These are phyloP conservation scores for Colletotrichum viniferum DNA, from an alignment of 2,329 filamentous ascomycete genomes.

Conservation along the genomic window DNA sequence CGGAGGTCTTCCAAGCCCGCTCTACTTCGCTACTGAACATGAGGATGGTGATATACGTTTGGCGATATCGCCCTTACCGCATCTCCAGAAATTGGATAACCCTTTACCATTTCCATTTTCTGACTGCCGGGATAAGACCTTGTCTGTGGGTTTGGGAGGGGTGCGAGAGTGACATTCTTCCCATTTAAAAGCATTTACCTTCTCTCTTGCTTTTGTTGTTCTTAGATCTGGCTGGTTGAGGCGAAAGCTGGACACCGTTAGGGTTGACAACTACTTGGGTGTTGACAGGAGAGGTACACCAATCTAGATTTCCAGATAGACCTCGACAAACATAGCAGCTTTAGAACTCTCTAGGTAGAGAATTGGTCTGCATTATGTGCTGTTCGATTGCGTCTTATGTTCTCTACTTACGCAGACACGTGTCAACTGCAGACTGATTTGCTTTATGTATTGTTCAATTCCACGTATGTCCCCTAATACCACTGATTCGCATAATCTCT, in stretches of 20 bases:
- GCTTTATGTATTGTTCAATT: not conserved
- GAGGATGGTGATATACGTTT: not conserved
- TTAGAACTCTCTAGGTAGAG: not conserved
- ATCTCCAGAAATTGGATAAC: not conserved
- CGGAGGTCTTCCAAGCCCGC: not conserved
- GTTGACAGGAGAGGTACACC: not conserved
- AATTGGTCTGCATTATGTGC: not conserved
- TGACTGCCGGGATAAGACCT: not conserved
- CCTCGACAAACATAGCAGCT: not conserved
- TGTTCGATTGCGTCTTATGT: not conserved
- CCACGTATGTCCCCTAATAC: not conserved
- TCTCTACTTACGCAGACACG: not conserved
- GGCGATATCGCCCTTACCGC: not conserved
- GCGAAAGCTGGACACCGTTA: not conserved
- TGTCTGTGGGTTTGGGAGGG: not conserved
- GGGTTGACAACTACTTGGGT: not conserved
- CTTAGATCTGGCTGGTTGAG: not conserved
- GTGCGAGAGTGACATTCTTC: not conserved
- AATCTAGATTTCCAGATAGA: not conserved
- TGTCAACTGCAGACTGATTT: not conserved
- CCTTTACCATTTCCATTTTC: not conserved
- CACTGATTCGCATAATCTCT: not conserved
- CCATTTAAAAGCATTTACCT: not conserved
- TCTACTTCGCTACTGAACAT: not conserved
- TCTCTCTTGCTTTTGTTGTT: not conserved